Conservation (phyloP, 1,139 yeast genomes). For the Debaryomyces robertsiae region DNA sequence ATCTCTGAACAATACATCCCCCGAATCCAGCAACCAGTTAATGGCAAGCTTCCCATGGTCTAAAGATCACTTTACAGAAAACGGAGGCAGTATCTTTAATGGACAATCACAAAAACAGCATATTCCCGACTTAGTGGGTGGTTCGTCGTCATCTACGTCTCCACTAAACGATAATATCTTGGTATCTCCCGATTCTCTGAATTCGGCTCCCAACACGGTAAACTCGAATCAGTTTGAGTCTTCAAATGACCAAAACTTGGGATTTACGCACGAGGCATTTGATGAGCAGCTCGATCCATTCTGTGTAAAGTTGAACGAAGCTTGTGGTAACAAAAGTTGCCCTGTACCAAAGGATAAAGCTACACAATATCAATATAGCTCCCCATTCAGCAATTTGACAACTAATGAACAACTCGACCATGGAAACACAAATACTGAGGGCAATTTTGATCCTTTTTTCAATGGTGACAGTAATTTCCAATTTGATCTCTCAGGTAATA, state of each 20-base stretch:
- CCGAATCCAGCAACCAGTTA: slow-evolving; percentile 18
- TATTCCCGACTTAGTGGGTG: slow-evolving; percentile 41
- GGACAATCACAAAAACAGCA: slow-evolving; percentile 15
- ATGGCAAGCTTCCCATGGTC: slow-evolving; percentile 42
- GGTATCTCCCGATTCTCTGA: slow-evolving; percentile 38
- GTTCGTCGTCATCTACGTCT: slow-evolving; percentile 39
- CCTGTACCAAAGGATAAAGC: slow-evolving; percentile 62
- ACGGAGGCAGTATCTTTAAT: neutral
- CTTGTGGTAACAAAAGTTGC: slow-evolving; percentile 76
- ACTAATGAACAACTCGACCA: slow-evolving; percentile 6
- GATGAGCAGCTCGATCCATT: slow-evolving; percentile 59
- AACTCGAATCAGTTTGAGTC: slow-evolving; percentile 21
- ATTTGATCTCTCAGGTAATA: slow-evolving; percentile 20
- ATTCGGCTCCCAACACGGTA: slow-evolving; percentile 19
- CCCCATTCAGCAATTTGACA: slow-evolving; percentile 23
- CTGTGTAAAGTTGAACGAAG: slow-evolving; percentile 73
- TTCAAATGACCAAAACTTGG: slow-evolving; percentile 16
- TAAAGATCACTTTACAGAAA: slow-evolving; percentile 22
- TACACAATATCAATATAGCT: slow-evolving; percentile 17
- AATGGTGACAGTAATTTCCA: slow-evolving; percentile 20
- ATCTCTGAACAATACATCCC: slow-evolving; percentile 23
- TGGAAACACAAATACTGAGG: slow-evolving; percentile 14
- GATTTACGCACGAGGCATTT: slow-evolving; percentile 27
- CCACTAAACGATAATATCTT: slow-evolving; percentile 45
- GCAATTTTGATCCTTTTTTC: slow-evolving; percentile 33